Evolutionary conservation across 208 protist genomes (phyloP).

Genomic region (Leishmania mexicana): DNA sequence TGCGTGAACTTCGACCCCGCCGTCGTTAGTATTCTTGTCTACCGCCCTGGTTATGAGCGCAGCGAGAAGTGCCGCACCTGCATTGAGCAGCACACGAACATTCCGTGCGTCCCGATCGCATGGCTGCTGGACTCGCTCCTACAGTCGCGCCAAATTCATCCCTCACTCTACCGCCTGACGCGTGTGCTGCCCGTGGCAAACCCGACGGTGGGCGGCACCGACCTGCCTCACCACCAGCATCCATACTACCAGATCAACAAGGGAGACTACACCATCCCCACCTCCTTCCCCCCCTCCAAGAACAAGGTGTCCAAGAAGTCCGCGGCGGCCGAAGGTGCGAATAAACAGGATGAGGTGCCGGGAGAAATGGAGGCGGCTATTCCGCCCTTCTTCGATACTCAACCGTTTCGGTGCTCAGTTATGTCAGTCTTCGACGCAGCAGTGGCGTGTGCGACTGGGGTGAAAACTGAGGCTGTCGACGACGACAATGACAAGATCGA

Average conservation of each 20-base stretch:
- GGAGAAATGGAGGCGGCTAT: constrained; percentile 31
- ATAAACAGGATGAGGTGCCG: constrained; percentile 27
- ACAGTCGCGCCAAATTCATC: constrained; percentile 87
- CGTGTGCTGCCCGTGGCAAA: constrained; percentile 78
- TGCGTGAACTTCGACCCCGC: constrained; percentile 58
- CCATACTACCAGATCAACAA: constrained; percentile 87
- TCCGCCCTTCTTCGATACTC: constrained; percentile 72
- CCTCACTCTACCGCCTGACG: constrained; percentile 66
- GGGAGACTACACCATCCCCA: constrained; percentile 76
- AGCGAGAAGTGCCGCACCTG: constrained; percentile 87
- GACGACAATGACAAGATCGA: constrained; percentile 63
- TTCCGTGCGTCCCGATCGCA: constrained; percentile 73
- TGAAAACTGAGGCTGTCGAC: constrained; percentile 31
- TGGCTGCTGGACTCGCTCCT: constrained; percentile 91
- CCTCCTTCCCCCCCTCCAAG: constrained; percentile 53
- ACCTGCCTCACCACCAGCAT: constrained; percentile 87
- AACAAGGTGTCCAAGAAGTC: constrained; percentile 16
- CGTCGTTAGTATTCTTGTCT: constrained; percentile 73
- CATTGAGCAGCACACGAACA: constrained; percentile 53
- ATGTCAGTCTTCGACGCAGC: constrained; percentile 71
- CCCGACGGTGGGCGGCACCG: constrained; percentile 53
- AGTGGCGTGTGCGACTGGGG: constrained; percentile 35
- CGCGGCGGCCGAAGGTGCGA: constrained; percentile 17
- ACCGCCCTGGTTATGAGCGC: constrained; percentile 88
- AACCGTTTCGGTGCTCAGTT: constrained; percentile 58